Percentiles rank a stretch among this genome's conserved stretches.
These are phyloP conservation scores for Ganoderma sinense DNA, from an alignment of 1,284 basidiomycete genomes.

Conservation along the genomic window DNA sequence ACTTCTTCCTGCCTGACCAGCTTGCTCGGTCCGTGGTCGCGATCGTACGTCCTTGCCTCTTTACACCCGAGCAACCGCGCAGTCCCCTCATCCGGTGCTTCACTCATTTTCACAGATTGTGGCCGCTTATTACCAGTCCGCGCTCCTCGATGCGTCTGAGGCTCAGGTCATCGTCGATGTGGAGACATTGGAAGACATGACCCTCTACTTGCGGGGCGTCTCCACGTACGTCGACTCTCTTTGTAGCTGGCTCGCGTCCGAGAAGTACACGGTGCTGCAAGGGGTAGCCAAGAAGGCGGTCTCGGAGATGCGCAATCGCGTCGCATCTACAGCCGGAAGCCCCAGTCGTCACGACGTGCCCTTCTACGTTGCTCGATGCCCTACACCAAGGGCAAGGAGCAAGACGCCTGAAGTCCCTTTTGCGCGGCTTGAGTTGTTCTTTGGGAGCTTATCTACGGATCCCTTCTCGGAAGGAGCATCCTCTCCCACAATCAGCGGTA, in stretches of 20 bases:
- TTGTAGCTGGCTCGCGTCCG: slow-evolving; percentile 5
- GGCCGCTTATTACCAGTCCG: slow-evolving; percentile 11
- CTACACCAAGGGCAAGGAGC: neutral
- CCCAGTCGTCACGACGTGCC: neutral
- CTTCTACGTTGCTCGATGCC: neutral
- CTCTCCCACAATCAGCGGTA: neutral
- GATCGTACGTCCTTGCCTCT: slow-evolving; percentile 14
- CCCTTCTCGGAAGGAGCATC: neutral
- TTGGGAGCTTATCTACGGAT: neutral
- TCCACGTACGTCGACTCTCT: neutral
- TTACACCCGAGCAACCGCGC: neutral
- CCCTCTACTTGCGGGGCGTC: slow-evolving; percentile 14
- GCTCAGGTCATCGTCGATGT: slow-evolving; percentile 6
- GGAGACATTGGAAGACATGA: slow-evolving; percentile 10
- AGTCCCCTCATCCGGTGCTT: neutral
- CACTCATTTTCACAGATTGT: slow-evolving; percentile 9
- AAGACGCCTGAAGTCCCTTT: neutral
- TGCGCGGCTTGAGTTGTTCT: neutral
- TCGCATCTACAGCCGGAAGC: neutral
- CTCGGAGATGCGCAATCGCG: neutral
- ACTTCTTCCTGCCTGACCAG: slow-evolving; percentile 13
- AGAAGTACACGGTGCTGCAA: neutral
- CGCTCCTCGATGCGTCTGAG: neutral
- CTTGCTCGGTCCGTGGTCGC: slow-evolving; percentile 17
- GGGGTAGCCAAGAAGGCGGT: neutral